Evolutionary conservation across 129 eudicot genomes (phyloP), one percentile per base, ranked within the genome.

Genomic region (Flaveria ramosissima): DNA sequence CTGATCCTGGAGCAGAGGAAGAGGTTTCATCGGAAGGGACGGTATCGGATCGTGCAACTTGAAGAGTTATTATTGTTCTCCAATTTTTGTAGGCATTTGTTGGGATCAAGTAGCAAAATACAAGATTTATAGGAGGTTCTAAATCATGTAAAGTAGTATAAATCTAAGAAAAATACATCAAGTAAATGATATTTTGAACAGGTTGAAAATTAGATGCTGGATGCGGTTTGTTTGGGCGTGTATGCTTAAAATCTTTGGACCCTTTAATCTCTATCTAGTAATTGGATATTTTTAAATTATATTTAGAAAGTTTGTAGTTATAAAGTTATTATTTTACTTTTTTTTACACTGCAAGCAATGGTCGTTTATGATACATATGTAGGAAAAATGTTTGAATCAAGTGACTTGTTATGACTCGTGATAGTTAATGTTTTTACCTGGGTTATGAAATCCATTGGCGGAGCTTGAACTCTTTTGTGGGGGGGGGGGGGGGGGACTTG

Each of bases 1-100:
- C 43, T 43, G 57, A 74, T 10, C 16, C 19, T 16, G 64, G 32
- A 12, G 68, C 67, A 30, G 43, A 26, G 27, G 74, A 26, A 43
- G 85, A 62, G 19, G 91, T 72, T 41, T 88, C 93, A 26, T 92
- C 93, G 23, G 96, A 88, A 78, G 92, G 85, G 71, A 87, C 86
- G 13, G 70, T 79, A 13, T 84, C 90, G 0, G 92, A 84, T 81
- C 61, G 56, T 64, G 86, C 80, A 64, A n/a, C 69, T 50, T 86
- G 75, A 80, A 64, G 61, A 55, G 13, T 24, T 27, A n/a, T 15
- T 19, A 62, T 11, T 68, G 39, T 32, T 32, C 7, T 62, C 47
- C 46, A 46, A 63, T 72, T 79, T 80, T 80, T 73, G 83, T 71
- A 71, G 83, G 47, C 61, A 41, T 51, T 53, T 65, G 66, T 36